Evolutionary conservation across 768 basidiomycete genomes (phyloP), one percentile per base, ranked within the genome.

Genomic region (Macrolepiota albuminosa): DNA sequence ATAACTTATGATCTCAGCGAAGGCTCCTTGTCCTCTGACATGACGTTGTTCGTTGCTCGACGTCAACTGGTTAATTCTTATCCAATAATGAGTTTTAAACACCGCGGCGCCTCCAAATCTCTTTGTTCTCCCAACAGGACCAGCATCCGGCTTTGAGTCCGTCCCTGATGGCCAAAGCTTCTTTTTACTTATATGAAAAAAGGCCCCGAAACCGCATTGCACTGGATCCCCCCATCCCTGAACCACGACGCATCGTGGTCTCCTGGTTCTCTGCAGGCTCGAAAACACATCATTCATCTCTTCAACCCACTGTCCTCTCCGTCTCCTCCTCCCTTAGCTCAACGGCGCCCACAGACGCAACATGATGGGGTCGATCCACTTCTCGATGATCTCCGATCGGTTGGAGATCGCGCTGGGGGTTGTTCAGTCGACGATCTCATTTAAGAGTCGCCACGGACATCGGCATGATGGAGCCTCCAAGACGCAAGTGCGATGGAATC

Each of bases 121-220:
- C 59, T 60, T 63, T 63, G 62, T 63, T 63, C 59, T 47, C 56
- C 53, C 48, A 31, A 37, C 46, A 60, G 39, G n/a, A 26, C 34
- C 42, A 24, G 16, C 16, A 31, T 18, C 34, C 47, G 39, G 37
- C 14, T 51, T 53, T 24, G 43, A 48, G n/a, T 16, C 34, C 33
- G 31, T 54, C 43, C 58, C 52, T 60, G 62, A 56, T 63, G 62
- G 59, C 53, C 56, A 57, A 53, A 31, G 29, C 51, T 46, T 42
- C 52, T 50, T 53, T 43, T 57, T 39, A 40, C 59, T 60, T 60
- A 63, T 54, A 63, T 60, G 53, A 58, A 63, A 60, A 47, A 45
- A 54, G n/a, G 13, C 36, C 59, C 33, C 51, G 21, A 54, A 43
- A 54, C 54, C 62, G 36, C 62, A 47, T 60, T 59, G 48, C 48